phyloP scores from a whole-genome alignment of 2,329 filamentous ascomycete species.

The Penicillium glabrum region DNA sequence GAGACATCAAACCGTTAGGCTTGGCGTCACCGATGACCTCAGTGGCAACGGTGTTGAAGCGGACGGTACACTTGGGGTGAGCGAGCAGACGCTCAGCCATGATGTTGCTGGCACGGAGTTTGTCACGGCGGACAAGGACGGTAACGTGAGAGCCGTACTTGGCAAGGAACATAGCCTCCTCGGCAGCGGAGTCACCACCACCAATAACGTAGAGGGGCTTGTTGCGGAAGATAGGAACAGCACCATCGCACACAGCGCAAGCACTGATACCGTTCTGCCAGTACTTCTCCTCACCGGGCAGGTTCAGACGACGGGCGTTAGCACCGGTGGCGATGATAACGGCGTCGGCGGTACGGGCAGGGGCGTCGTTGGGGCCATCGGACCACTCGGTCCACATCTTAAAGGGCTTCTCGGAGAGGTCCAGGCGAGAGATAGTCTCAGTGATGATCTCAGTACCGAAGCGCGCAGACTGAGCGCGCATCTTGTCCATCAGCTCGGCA shows the following conservation, averaged over 20 bases:
- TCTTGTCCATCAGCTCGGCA: constrained; percentile 86
- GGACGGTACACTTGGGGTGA: constrained; percentile 87
- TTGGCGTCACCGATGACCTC: constrained; percentile 84
- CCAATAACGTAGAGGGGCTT: constrained; percentile 95
- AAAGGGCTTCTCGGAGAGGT: constrained; percentile 82
- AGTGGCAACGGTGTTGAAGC: constrained; percentile 76
- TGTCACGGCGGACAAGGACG: constrained; percentile 84
- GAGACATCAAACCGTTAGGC: constrained; percentile 75
- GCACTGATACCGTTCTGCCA: constrained; percentile 97
- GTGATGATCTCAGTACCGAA: constrained; percentile 93
- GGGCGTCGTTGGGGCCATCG: constrained; percentile 66
- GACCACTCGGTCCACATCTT: constrained; percentile 90
- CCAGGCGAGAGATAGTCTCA: constrained; percentile 87
- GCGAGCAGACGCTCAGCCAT: constrained; percentile 83
- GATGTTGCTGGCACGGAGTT: constrained; percentile 82
- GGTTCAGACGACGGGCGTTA: constrained; percentile 77
- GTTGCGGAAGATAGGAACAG: constrained; percentile 94
- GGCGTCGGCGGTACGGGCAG: constrained; percentile 80
- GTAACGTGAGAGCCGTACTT: constrained; percentile 97
- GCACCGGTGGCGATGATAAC: constrained; percentile 95
- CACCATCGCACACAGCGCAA: constrained; percentile 96
- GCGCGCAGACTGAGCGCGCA: constrained; percentile 85
- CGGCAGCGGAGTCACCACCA: constrained; percentile 92
- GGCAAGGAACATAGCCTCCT: constrained; percentile 95
- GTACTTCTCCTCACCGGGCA: constrained; percentile 89